Evolutionary conservation across 2,329 filamentous ascomycete species (phyloP).

Genomic region (Madurella fahalii): DNA sequence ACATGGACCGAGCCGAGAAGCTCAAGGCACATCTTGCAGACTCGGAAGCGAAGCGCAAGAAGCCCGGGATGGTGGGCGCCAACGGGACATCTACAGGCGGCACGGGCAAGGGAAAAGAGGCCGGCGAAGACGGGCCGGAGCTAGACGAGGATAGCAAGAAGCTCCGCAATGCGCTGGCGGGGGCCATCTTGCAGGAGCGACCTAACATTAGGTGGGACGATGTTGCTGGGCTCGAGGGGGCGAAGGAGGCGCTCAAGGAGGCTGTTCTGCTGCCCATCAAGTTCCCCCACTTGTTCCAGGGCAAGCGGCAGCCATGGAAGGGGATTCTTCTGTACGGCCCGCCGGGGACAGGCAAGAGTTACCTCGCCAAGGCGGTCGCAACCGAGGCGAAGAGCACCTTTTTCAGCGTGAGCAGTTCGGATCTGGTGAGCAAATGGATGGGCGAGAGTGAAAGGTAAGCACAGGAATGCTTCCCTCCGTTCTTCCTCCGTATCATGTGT

Average conservation of each 20-base stretch:
- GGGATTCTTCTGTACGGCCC: conserved; percentile 95
- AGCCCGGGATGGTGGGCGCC: conserved; percentile 65
- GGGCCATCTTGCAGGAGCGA: conserved; percentile 90
- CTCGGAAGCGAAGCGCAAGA: conserved; percentile 65
- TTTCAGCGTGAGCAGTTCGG: conserved; percentile 96
- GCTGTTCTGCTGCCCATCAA: conserved; percentile 97
- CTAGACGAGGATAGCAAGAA: conserved; percentile 92
- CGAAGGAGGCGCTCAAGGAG: conserved; percentile 96
- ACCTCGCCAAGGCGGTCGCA: conserved; percentile 93
- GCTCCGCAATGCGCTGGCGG: conserved; percentile 80
- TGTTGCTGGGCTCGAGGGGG: conserved; percentile 87
- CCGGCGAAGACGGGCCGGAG: conserved; percentile 50
- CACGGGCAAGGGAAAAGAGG: conserved; percentile 56
- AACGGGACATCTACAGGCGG: conserved; percentile 65
- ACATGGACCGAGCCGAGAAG: conserved; percentile 98
- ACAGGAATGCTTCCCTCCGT: background rate
- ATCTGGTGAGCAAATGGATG: conserved; percentile 99
- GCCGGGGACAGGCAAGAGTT: conserved; percentile 95
- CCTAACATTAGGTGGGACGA: conserved; percentile 98
- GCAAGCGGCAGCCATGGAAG: conserved; percentile 97
- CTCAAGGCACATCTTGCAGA: conserved; percentile 85
- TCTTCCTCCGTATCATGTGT: conserved; percentile 16
- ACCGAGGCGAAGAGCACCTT: conserved; percentile 99
- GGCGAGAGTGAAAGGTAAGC: conserved; percentile 91
- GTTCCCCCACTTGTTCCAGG: conserved; percentile 93